phyloP scores from a whole-genome alignment of 805 yeast genomes.

The Saccharomycopsis olivae region DNA sequence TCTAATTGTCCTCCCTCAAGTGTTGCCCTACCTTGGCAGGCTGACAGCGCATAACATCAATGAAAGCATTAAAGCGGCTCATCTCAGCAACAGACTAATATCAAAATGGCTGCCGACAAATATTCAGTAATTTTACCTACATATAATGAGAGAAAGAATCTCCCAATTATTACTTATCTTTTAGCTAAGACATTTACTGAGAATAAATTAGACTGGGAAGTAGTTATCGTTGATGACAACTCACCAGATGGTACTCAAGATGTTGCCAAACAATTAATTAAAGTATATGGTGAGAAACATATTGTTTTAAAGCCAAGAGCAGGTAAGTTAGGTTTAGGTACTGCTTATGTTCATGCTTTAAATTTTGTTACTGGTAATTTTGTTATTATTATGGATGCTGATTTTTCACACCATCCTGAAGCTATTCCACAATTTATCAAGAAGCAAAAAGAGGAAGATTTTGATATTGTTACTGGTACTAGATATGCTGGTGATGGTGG shows the following conservation, averaged over 20 bases:
- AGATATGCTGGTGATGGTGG: conserved; percentile 77
- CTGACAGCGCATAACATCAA: too few relatives aligned
- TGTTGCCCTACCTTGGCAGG: too few relatives aligned
- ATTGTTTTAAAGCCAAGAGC: conserved; percentile 60
- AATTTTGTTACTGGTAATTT: conserved; percentile 61
- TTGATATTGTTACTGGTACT: conserved; percentile 39
- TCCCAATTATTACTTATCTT: conserved; percentile 61
- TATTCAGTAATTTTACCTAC: conserved; percentile 72
- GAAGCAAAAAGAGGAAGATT: conserved; percentile 41
- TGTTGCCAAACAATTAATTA: conserved; percentile 49
- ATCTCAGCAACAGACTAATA: too few relatives aligned
- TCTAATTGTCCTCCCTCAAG: too few relatives aligned
- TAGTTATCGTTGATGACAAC: conserved; percentile 65
- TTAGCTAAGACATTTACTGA: conserved; percentile 56
- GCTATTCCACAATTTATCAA: conserved; percentile 68
- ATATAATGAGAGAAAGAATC: conserved; percentile 59
- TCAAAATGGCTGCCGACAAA: conserved; percentile 28
- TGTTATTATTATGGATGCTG: conserved; percentile 79
- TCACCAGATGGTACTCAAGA: conserved; percentile 80
- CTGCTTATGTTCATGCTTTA: conserved; percentile 73
- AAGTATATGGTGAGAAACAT: conserved; percentile 47
- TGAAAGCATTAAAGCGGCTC: too few relatives aligned
- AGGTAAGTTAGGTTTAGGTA: conserved; percentile 70
- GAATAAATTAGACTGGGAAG: conserved; percentile 57
- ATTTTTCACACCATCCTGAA: conserved; percentile 72